Evolutionary conservation across 306 rosid species (phyloP), one percentile per base, ranked within the genome.

Genomic region (Sechiopsis laciniata): DNA sequence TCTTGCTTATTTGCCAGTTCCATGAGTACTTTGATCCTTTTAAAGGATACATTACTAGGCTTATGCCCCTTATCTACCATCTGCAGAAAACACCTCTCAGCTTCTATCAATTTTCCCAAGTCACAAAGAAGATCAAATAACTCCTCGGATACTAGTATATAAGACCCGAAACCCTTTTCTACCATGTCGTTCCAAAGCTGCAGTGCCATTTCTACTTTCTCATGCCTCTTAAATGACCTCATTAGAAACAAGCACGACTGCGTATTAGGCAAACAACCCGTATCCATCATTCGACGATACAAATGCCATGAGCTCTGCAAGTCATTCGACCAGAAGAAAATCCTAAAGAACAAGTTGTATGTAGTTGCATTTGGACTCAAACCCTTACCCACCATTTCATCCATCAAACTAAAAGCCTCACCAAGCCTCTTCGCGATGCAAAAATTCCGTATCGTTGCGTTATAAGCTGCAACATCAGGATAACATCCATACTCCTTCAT

Each of bases 351-450:
- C 82, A 93, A 82, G 80, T 93, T 93, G 72, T 88, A 88, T 11
- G 98, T 88, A 71, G 94, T 93, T 16, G 97, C 84, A 71, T 87
- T 87, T 3, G 94, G 94, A 84, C 60, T 82, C 75, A 93, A 80
- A 75, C 94, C 96, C 76, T 85, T 86, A 10, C 10, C 55, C 58
- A n/a, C 67, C 96, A 93, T 90, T 83, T 86, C 94, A 71, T 88
- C 90, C 88, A 89, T 60, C 85, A 93, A 84, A 51, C 76, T 75
- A 52, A 75, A 78, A n/a, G 96, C 94, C 71, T 86, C 90, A 24
- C 88, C 83, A 62, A 90, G 94, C 83, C 98, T 90, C 87, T 90
- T 90, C 0, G 89, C 95, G 22, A 93, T 93, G 82, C 98, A 93
- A 54, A 77, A 93, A 74, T 93, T 93, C 74, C 97, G 82, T 14